These are phyloP conservation scores for Leccinum barrowsii DNA, from an alignment of 768 basidiomycete species.

Conservation along the genomic window DNA sequence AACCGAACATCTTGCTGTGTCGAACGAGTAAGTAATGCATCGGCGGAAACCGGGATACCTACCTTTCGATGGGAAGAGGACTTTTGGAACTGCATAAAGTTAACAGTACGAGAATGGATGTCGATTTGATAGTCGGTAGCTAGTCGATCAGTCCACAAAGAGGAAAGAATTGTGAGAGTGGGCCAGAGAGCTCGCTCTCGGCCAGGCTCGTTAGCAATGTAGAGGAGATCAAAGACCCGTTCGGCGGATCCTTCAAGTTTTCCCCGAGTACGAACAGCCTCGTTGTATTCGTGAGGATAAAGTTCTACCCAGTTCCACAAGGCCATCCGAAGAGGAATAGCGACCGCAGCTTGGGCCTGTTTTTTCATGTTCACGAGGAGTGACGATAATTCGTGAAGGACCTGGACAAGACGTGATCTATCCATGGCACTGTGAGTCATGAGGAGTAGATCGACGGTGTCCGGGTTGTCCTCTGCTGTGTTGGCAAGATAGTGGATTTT, in stretches of 20 bases:
- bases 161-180: slow-evolving; percentile 68
- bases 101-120: slow-evolving; percentile 30
- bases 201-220: slow-evolving; percentile 41
- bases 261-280: slow-evolving; percentile 59
- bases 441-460: slow-evolving; percentile 72
- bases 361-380: slow-evolving; percentile 78
- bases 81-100: slow-evolving; percentile 30
- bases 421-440: slow-evolving; percentile 78
- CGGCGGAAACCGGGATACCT: not conserved
- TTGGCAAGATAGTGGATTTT: slow-evolving; percentile 67
- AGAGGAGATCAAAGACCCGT: slow-evolving; percentile 79
- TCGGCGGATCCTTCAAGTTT: slow-evolving; percentile 80
- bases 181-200: slow-evolving; percentile 71
- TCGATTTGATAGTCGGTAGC: slow-evolving; percentile 50
- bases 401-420: slow-evolving; percentile 58
- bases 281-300: slow-evolving; percentile 75
- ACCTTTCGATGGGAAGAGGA: slow-evolving; percentile 32
- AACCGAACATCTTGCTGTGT: slow-evolving; percentile 48
- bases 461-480: slow-evolving; percentile 50
- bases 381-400: slow-evolving; percentile 78
- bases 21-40: not conserved
- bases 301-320: slow-evolving; percentile 90
- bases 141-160: slow-evolving; percentile 72
- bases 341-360: slow-evolving; percentile 68
- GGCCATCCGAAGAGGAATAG: slow-evolving; percentile 68